A percentile compares a stretch with the other conserved stretches of the same genome.
Conservation (phyloP, 495 filamentous ascomycete genomes). For the Tuber brumale region DNA sequence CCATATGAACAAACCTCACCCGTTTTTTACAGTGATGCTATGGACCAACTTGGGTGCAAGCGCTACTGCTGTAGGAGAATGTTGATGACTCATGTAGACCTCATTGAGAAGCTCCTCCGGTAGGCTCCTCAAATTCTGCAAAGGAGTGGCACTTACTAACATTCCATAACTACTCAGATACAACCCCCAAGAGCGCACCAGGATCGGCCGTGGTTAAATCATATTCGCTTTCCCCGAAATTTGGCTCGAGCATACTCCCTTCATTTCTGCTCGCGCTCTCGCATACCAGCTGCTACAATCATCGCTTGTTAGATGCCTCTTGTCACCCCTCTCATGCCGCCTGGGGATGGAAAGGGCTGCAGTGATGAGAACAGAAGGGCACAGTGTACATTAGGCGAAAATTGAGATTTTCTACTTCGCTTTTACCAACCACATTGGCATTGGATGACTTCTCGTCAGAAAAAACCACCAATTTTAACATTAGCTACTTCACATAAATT, state of each 20-base stretch:
- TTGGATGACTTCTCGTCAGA: neutral
- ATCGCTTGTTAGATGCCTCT: neutral
- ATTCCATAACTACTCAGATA: conserved; percentile 22
- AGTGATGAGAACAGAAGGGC: neutral
- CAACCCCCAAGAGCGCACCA: conserved; percentile 38
- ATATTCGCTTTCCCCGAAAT: neutral
- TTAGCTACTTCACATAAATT: neutral
- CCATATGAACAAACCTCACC: conserved; percentile 9
- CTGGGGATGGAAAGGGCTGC: neutral
- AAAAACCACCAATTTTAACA: neutral
- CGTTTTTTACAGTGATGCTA: conserved; percentile 62
- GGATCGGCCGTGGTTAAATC: conserved; percentile 7
- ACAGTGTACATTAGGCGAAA: neutral
- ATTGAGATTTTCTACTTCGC: neutral
- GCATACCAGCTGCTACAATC: neutral
- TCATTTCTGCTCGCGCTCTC: neutral
- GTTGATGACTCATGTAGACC: conserved; percentile 99
- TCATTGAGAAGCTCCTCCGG: conserved; percentile 97
- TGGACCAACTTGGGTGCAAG: conserved; percentile 87
- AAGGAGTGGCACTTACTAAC: neutral
- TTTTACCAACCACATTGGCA: neutral
- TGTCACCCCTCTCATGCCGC: neutral
- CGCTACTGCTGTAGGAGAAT: conserved; percentile 97
- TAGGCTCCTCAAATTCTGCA: conserved; percentile 45
- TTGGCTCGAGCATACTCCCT: neutral